Base-by-base conservation (phyloP, 768 basidiomycete genomes). In the Naganishia vaughanmartiniae region DNA sequence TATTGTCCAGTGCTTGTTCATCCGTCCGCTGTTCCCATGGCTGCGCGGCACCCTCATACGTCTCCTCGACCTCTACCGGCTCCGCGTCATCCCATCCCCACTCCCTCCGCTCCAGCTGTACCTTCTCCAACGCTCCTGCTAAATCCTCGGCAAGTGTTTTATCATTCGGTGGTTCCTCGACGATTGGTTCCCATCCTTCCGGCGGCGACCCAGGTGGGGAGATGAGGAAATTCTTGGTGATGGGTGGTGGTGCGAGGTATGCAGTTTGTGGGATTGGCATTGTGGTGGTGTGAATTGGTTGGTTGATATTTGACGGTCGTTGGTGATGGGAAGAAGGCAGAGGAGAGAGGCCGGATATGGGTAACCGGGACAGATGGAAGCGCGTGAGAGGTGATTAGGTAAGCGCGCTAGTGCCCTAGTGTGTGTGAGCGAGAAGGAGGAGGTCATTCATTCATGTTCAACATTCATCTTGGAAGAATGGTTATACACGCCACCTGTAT, bases 121-220 rank as follows among this genome's bases (percentile, higher is more conserved):
- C 85, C 74, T 85, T 86, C 74, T 84, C 85, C 67, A 97, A 83
- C 19, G 95, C 95, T 14, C 84, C 77, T 31, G 92, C 90, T 73
- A 98, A 86, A 78, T 98, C 95, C 28, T 90, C 88, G 0, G 95
- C 95, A 30, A 96, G 86, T 5, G 93, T 89, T 2, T 86, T 82
- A 2, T 83, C 79, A 77, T 97, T 97, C 0, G 95, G 95, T 21
- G 92, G 91, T 10, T 94, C 93, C 81, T 98, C 95, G 15, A 70
- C 84, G 69, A 93, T 86, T 28, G 86, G 92, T 77, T 96, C 93
- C 96, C 96, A 99, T 2, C 94, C 96, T 0, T 94, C 88, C 0
- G 96, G 96, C 0, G 96, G 96, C 0, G 93, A 96, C 5, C 96
- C 96, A 4, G 96, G 96, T 0, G 96, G 96, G 0, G 96, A 98